A percentile compares a stretch with the other conserved stretches of the same genome.
Conservation (phyloP, 2,329 filamentous ascomycete species). For the Colletotrichum noveboracense region DNA sequence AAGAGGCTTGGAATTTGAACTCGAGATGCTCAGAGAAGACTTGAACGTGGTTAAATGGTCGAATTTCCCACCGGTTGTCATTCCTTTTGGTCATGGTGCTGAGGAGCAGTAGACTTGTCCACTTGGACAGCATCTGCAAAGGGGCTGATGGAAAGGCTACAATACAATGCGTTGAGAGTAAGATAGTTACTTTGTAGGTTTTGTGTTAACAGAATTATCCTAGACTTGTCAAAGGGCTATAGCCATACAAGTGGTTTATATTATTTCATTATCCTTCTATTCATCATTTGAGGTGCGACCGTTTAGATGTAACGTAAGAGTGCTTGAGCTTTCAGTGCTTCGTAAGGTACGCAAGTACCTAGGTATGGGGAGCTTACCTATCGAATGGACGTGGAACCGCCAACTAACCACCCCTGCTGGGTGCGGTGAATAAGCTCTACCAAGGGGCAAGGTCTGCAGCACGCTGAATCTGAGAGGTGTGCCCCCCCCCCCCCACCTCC, state of each 20-base stretch:
- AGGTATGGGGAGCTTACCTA: neutral
- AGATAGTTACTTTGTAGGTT: neutral
- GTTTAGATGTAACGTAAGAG: neutral
- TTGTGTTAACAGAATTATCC: neutral
- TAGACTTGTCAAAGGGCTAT: neutral
- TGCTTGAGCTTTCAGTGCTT: neutral
- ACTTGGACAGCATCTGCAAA: neutral
- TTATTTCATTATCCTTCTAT: neutral
- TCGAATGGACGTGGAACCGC: neutral
- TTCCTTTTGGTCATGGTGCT: neutral
- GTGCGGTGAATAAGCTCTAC: constrained; percentile 16
- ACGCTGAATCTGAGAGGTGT: neutral
- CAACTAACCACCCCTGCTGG: neutral
- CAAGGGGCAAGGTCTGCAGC: neutral
- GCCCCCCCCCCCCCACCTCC: neutral
- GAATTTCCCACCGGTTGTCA: neutral
- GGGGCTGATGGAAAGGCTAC: neutral
- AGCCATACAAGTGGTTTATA: neutral
- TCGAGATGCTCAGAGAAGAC: neutral
- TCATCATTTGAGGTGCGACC: neutral
- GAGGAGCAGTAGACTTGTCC: neutral
- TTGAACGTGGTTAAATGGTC: neutral
- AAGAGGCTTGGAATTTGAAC: constrained; percentile 47
- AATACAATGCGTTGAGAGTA: neutral
- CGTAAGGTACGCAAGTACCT: neutral